phyloP scores from a whole-genome alignment of 371 early-diverging fungal genomes.

The Furculomyces boomerangus region DNA sequence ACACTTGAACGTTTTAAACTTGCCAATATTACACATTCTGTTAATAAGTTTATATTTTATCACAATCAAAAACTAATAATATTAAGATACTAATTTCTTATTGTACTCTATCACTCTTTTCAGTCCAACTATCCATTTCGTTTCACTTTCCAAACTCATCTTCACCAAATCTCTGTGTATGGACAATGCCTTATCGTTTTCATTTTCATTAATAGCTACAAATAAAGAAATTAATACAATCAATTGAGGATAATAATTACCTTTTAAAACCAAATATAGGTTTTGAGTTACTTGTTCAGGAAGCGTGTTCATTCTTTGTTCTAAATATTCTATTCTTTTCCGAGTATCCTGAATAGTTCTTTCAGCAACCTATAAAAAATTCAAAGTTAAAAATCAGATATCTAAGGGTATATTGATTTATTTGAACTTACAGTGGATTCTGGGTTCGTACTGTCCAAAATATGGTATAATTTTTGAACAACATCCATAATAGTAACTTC shows the following conservation, averaged over 20 bases:
- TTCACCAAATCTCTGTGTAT: slow-evolving; percentile 13
- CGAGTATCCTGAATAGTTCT: neutral
- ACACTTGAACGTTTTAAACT: no score
- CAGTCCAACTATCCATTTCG: slow-evolving; percentile 17
- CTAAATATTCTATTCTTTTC: neutral
- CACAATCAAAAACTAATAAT: neutral
- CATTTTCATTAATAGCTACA: slow-evolving; percentile 4
- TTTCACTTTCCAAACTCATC: slow-evolving; percentile 12
- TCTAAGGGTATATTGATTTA: neutral
- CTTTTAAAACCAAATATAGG: neutral
- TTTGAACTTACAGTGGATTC: neutral
- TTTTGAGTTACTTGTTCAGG: neutral
- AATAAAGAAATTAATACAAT: neutral
- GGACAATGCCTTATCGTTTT: slow-evolving; percentile 6
- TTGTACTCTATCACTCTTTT: slow-evolving; percentile 18
- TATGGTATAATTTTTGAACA: neutral
- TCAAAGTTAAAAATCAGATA: neutral
- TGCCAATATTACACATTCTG: no score
- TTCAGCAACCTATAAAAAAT: neutral
- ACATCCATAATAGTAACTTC: neutral
- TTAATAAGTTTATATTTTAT: no score
- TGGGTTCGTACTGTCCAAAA: neutral
- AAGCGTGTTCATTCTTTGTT: neutral
- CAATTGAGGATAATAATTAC: neutral
- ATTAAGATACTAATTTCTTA: neutral